A percentile compares a stretch with the other conserved stretches of the same genome.
phyloP scores from a whole-genome alignment of 768 basidiomycete species.

The Galerina sulciceps region DNA sequence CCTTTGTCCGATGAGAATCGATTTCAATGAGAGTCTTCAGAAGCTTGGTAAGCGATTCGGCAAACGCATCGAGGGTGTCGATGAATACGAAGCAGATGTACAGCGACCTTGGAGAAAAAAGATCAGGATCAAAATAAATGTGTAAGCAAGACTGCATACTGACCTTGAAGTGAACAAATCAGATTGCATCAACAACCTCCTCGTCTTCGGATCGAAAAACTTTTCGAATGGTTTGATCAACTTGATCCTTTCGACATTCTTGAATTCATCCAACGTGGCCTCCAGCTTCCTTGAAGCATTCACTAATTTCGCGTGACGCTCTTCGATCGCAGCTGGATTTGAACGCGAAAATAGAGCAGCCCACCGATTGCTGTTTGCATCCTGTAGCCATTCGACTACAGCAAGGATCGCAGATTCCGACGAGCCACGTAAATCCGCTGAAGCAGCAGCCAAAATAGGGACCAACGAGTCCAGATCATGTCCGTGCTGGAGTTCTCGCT shows the following conservation, averaged over 20 bases:
- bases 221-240: slow-evolving; percentile 44
- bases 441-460: slow-evolving; percentile 42
- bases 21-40: slow-evolving; percentile 36
- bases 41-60: slow-evolving; percentile 36
- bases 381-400: slow-evolving; percentile 37
- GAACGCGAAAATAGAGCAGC: slow-evolving; percentile 28
- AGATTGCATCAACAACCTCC: slow-evolving; percentile 25
- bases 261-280: slow-evolving; percentile 34
- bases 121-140: neutral
- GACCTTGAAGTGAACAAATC: slow-evolving; percentile 47
- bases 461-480: slow-evolving; percentile 45
- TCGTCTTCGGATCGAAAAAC: slow-evolving; percentile 43
- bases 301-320: slow-evolving; percentile 30
- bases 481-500: slow-evolving; percentile 42
- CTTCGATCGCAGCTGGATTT: slow-evolving; percentile 23
- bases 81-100: slow-evolving; percentile 51
- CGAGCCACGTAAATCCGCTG: slow-evolving; percentile 35
- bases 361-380: slow-evolving; percentile 42
- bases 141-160: neutral
- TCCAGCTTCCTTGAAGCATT: slow-evolving; percentile 27
- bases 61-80: slow-evolving; percentile 44
- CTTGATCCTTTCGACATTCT: slow-evolving; percentile 36
- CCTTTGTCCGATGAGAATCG: slow-evolving; percentile 36
- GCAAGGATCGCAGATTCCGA: slow-evolving; percentile 29
- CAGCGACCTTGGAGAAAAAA: slow-evolving; percentile 34